Base-by-base conservation (phyloP, 192 early-diverging fungal genomes). In the Podila epicladia region DNA sequence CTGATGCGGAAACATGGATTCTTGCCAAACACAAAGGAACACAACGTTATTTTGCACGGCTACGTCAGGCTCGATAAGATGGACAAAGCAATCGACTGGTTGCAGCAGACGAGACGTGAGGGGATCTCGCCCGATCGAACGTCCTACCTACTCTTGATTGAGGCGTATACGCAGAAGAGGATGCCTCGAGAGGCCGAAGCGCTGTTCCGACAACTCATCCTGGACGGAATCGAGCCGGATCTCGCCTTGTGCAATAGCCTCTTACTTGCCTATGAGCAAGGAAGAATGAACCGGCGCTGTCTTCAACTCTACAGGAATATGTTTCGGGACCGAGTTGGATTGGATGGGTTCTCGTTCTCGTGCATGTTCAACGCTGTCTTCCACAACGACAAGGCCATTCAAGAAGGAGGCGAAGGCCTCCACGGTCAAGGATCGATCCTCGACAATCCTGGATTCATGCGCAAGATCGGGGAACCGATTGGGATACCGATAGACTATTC, bases 281-380 rank as follows among this genome's bases (percentile, higher is more conserved):
- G 65, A 13, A 64, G 58, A 57, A 72, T 80, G 66, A 73, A 73
- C 32, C 65, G 71, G 29, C 77, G 77, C 24, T 64, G 71, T 33
- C 48, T 80, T 0, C 67, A 63, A 3, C 62, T 80, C 8, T 80
- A 80, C 71, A 72, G 49, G 31, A 58, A 28, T 5, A 80, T 80
- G 77, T 51, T 80, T 33, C 35, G 60, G 17, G 77, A 80, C n/a
- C 53, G 62, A 15, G 73, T 80, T 19, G 71, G 77, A 4, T n/a
- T 80, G 31, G 71, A 80, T 26, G 60, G 29, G 0, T 64, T 80
- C 35, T 72, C 77, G 13, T 80, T 80, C 38, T 69, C 77, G 4
- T 69, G 71, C 28, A 73, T 73, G 77, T 80, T 80, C 49, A 80
- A 80, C 26, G 77, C 77, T 11, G 59, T 80, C 31, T 80, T 80